Evolutionary conservation across 2,329 filamentous ascomycete species (phyloP), one percentile per base, ranked within the genome.

Genomic region (Pestalotiopsis sp.): DNA sequence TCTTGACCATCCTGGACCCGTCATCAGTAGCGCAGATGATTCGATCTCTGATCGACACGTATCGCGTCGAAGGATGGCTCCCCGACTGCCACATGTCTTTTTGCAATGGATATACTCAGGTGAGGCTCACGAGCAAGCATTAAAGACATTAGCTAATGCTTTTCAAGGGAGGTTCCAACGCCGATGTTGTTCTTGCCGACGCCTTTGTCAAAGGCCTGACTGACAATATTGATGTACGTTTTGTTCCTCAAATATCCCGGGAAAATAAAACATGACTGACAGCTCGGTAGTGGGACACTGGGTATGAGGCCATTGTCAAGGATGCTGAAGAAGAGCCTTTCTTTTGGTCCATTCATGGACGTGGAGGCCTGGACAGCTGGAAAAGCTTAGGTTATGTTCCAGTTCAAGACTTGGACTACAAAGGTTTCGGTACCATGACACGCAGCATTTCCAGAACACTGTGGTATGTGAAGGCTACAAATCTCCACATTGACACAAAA

Each of bases 71-170:
- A 72, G 92, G 92, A 0, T 93, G 89, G 81, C 80, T 94, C 4
- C 92, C 92, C 0, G 92, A 94, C 75, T 93, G 91, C 71, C 87
- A 91, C 45, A 93, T 94, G 91, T 90, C 86, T n/a, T 83, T 93
- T 1, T 92, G 88, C 76, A 92, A 91, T 75, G 92, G 92, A 0
- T 91, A 87, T 74, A 93, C 91, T 0, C 92, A 94, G 74, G 80
- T 80, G 70, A 61, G 14, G 39, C 7, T 12, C 5, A 27, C 11
- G 3, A 9, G 11, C 13, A 38, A 4, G 36, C 17, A 55, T 4
- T 25, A 63, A 67, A 66, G 52, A 12, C 17, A 23, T 52, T 59
- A 31, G 25, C 31, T 69, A 6, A 70, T 9, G 77, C 80, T 27
- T 81, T 79, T 0, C 82, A 91, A 36, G 80, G 91, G 92, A 12